A percentile compares a stretch with the other conserved stretches of the same genome.
Evolutionary conservation across 2,329 filamentous ascomycete species (phyloP).

Genomic region (Beauveria medogensis): DNA sequence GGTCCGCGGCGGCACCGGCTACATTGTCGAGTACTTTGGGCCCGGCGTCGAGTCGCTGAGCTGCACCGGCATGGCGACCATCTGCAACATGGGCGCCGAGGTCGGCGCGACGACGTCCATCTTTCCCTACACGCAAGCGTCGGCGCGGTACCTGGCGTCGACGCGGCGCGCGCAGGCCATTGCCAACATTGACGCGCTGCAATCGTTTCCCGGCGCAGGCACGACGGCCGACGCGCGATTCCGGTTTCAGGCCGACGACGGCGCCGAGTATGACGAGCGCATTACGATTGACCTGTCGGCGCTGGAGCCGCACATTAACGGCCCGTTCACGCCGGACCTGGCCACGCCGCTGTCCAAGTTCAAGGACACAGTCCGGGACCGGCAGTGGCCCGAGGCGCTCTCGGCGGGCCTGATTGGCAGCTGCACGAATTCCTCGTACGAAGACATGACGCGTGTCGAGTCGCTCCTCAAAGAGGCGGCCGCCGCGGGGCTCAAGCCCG

Average conservation of each 20-base stretch:
- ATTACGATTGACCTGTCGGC: slow-evolving; percentile 85
- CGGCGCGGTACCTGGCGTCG: slow-evolving; percentile 76
- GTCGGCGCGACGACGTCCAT: slow-evolving; percentile 92
- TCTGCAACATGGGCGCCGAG: slow-evolving; percentile 77
- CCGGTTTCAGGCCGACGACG: slow-evolving; percentile 69
- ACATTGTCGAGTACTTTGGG: slow-evolving; percentile 89
- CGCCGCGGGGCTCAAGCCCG: slow-evolving; percentile 81
- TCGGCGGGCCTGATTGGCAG: slow-evolving; percentile 93
- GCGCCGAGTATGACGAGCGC: slow-evolving; percentile 80
- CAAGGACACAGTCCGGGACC: slow-evolving; percentile 71
- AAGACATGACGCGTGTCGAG: slow-evolving; percentile 96
- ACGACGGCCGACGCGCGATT: slow-evolving; percentile 40
- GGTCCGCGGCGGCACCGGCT: slow-evolving; percentile 88
- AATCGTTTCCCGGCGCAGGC: slow-evolving; percentile 38
- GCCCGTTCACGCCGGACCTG: slow-evolving; percentile 91
- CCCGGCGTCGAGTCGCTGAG: slow-evolving; percentile 83
- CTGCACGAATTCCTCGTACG: slow-evolving; percentile 97
- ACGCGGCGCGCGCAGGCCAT: slow-evolving; percentile 64
- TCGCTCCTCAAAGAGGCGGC: slow-evolving; percentile 86
- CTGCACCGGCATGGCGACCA: slow-evolving; percentile 87
- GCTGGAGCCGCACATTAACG: slow-evolving; percentile 94
- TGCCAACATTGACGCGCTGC: slow-evolving; percentile 54
- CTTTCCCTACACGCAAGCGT: slow-evolving; percentile 84
- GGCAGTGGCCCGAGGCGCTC: slow-evolving; percentile 85
- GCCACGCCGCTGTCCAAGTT: slow-evolving; percentile 89